Evolutionary conservation across 2,329 filamentous ascomycete genomes (phyloP), one percentile per base, ranked within the genome.

Genomic region (Ophiostoma tasmaniense): DNA sequence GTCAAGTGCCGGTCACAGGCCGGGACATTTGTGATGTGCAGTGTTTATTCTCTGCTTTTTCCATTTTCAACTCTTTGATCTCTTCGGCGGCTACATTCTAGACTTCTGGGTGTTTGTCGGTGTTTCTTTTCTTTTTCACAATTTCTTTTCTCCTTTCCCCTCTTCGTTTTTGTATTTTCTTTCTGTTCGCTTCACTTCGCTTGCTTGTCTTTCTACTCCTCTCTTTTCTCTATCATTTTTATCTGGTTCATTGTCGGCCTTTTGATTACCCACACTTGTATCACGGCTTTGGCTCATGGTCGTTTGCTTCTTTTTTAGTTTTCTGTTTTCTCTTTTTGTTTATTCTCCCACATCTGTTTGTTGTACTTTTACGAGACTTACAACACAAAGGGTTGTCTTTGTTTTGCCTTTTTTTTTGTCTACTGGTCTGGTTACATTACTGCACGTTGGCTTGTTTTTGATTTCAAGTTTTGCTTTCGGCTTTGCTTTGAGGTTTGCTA

Each of bases 1-100:
- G 65, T 33, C 67, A 69, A 67, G 67, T 70, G 67, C 69, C 67
- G 67, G 69, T 70, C 69, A 68, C 69, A 64, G 30, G 59, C 64
- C 45, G 64, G 64, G 64, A 22, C 17, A 30, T 42, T 52, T 68
- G 28, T 61, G 20, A 39, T 45, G 17, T n/a, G 45, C 37, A 55
- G 22, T 65, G 20, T 28, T 13, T 39, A 33, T 20, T 30, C 10
- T n/a, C 13, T n/a, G 30, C 37, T n/a, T 33, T 6, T 3, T 37
- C n/a, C n/a, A 8, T 59, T 64, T 67, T 10, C 4, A 28, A 4
- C 20, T 33, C 25, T 37, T 52, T 45, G 14, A 13, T 39, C 2
- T 35, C 28, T 45, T 25, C 22, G n/a, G 17, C 22, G 22, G 22
- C 22, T 25, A 55, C 50, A 55, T 55, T 10, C 50, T 55, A 55